A percentile compares a stretch with the other conserved stretches of the same genome.
phyloP scores from a whole-genome alignment of 1,139 yeast species.

The Taiozyma sp. region DNA sequence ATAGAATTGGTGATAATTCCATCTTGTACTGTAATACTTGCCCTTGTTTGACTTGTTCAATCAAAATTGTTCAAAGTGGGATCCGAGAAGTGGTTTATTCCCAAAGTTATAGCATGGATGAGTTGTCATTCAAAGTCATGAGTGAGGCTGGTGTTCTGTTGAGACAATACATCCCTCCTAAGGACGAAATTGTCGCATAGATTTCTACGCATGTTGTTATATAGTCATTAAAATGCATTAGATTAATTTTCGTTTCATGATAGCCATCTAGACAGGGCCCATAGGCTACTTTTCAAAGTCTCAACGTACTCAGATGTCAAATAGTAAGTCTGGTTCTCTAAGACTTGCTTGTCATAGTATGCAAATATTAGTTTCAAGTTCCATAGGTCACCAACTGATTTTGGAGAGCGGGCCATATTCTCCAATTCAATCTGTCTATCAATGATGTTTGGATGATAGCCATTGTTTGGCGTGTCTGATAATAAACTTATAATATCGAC shows the following conservation, averaged over 20 bases:
- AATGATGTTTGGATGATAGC: conserved; percentile 36
- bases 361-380: conserved; percentile 59
- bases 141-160: conserved; percentile 66
- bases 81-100: conserved; percentile 91
- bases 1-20: conserved; percentile 59
- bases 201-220: neutral
- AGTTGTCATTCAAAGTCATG: conserved; percentile 61
- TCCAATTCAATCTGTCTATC: conserved; percentile 53
- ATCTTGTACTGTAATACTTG: conserved; percentile 91
- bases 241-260: neutral
- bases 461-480: conserved; percentile 7
- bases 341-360: conserved; percentile 38
- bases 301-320: conserved; percentile 47
- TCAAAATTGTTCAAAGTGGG: conserved; percentile 91
- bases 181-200: conserved; percentile 22
- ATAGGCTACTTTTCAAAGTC: conserved; percentile 39
- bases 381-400: conserved; percentile 54
- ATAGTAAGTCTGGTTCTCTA: conserved; percentile 26
- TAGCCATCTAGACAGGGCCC: conserved; percentile 23
- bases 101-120: conserved; percentile 90
- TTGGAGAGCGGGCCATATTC: conserved; percentile 40
- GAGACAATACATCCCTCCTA: conserved; percentile 69
- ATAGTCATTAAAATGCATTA: neutral
- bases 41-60: conserved; percentile 94
- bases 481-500: conserved; percentile 13